Percentiles rank a stretch among this genome's conserved stretches.
Evolutionary conservation across 73 alveolate species (phyloP).

Genomic region (Symbiodinium natans): DNA sequence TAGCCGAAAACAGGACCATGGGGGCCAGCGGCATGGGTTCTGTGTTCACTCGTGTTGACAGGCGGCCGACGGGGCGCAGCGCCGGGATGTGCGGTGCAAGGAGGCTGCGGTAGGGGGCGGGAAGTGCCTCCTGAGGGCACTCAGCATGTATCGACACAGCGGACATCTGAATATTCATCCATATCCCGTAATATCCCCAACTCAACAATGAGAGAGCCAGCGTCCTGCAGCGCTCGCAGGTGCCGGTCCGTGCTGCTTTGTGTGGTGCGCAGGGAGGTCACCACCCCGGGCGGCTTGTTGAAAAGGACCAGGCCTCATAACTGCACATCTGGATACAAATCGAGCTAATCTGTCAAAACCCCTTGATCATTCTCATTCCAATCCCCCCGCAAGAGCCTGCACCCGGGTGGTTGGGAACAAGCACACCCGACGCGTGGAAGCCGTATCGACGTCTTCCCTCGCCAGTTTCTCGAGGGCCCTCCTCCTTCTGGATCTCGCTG

Average conservation of each 20-base stretch:
- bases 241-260: slow-evolving; percentile 36
- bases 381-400: too few relatives aligned
- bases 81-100: slow-evolving; percentile 42
- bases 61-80: slow-evolving; percentile 56
- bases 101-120: slow-evolving; percentile 24
- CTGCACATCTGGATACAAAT: too few relatives aligned
- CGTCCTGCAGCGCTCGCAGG: slow-evolving; percentile 50
- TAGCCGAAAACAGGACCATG: too few relatives aligned
- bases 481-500: too few relatives aligned
- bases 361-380: too few relatives aligned
- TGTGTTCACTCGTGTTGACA: too few relatives aligned
- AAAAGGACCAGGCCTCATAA: slow-evolving; percentile 32
- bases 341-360: too few relatives aligned
- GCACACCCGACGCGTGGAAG: too few relatives aligned
- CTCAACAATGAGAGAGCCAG: background rate
- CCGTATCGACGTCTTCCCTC: too few relatives aligned
- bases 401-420: too few relatives aligned
- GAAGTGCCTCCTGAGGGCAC: slow-evolving; percentile 25
- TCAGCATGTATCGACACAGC: background rate
- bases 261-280: slow-evolving; percentile 35
- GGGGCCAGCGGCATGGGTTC: too few relatives aligned
- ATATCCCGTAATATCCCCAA: background rate
- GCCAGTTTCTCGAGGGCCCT: too few relatives aligned
- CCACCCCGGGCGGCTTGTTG: slow-evolving; percentile 66
- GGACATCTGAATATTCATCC: background rate